Percentiles rank a stretch among this genome's conserved stretches.
Evolutionary conservation across 208 protist species (phyloP).

Genomic region (Wallacemonas rigidus): DNA sequence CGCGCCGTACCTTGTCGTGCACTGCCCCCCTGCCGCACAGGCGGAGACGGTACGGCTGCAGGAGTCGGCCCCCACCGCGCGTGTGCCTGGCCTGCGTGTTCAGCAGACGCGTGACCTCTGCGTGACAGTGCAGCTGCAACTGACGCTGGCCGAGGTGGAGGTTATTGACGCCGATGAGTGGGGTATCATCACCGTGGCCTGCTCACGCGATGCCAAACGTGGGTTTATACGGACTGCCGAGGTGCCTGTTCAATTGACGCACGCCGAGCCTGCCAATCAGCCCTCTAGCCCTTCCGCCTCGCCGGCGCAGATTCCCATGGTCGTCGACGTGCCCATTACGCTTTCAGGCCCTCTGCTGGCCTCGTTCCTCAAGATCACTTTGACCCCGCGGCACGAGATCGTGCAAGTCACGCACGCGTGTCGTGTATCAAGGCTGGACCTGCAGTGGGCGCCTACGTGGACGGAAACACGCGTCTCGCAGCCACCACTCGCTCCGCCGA

Average conservation of each 20-base stretch:
- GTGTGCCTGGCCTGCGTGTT: background rate
- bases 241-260: background rate
- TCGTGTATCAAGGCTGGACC: background rate
- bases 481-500: background rate
- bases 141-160: constrained; percentile 2
- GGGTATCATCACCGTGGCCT: background rate
- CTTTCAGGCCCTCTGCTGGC: background rate
- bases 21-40: background rate
- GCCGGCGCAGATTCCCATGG: background rate
- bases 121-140: constrained; percentile 2
- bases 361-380: background rate
- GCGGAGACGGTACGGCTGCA: background rate
- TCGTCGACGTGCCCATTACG: constrained; percentile 1
- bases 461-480: background rate
- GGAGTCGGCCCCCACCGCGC: background rate
- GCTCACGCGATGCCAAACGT: constrained; percentile 8
- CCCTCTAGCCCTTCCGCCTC: background rate
- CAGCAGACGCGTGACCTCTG: background rate
- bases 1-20: background rate
- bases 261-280: background rate
- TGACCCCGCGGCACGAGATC: background rate
- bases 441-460: constrained; percentile 12
- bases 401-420: constrained; percentile 8
- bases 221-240: background rate
- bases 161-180: background rate